These are phyloP conservation scores for Pisolithus albus DNA, from an alignment of 768 basidiomycete genomes.

Conservation along the genomic window DNA sequence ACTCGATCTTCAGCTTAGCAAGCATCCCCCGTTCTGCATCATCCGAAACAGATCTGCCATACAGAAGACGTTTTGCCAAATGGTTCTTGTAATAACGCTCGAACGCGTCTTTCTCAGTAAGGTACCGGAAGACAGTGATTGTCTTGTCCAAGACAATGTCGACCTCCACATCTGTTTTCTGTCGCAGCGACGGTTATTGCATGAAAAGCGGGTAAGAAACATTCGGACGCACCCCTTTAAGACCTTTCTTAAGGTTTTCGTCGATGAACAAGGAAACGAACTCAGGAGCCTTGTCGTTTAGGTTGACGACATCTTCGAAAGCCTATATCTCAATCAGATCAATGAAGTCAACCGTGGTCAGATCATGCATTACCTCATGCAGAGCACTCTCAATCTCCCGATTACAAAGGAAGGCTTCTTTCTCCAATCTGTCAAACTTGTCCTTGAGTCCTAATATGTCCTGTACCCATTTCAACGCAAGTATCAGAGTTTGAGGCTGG, in stretches of 20 bases:
- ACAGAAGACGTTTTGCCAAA: slow-evolving; percentile 86
- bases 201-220: background rate
- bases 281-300: slow-evolving; percentile 81
- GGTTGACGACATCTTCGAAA: slow-evolving; percentile 87
- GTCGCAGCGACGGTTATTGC: slow-evolving; percentile 1
- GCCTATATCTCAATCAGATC: slow-evolving; percentile 46
- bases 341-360: background rate
- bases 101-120: slow-evolving; percentile 94
- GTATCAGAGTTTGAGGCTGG: slow-evolving; percentile 36
- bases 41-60: slow-evolving; percentile 85
- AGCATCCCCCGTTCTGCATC: slow-evolving; percentile 98
- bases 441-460: slow-evolving; percentile 88
- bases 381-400: slow-evolving; percentile 72
- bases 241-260: slow-evolving; percentile 88
- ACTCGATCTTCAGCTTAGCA: slow-evolving; percentile 93
- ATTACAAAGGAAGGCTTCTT: slow-evolving; percentile 61
- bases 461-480: slow-evolving; percentile 91
- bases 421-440: slow-evolving; percentile 76
- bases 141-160: slow-evolving; percentile 90
- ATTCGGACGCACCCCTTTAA: slow-evolving; percentile 71
- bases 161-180: slow-evolving; percentile 96
- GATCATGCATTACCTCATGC: slow-evolving; percentile 60
- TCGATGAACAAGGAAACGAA: slow-evolving; percentile 97
- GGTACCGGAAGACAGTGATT: slow-evolving; percentile 89
- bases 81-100: slow-evolving; percentile 97